Percentiles rank a stretch among this genome's conserved stretches.
Conservation (phyloP, 805 yeast genomes). For the Hanseniaspora lindneri region DNA sequence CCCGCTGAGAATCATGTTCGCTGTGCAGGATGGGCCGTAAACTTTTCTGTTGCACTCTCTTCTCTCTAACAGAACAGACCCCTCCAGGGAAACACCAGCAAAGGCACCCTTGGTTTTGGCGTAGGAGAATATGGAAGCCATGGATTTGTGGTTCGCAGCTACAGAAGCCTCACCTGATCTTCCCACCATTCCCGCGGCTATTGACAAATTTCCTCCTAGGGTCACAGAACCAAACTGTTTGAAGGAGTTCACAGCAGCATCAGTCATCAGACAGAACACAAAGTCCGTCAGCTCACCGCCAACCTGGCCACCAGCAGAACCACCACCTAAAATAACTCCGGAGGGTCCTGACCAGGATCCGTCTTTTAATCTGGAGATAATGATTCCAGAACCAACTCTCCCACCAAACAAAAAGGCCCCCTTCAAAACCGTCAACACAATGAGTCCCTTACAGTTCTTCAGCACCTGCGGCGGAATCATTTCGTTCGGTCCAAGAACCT, state of each 20-base stretch:
- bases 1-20: slow-evolving; percentile 74
- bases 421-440: slow-evolving; percentile 82
- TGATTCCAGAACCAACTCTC: slow-evolving; percentile 93
- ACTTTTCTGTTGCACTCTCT: slow-evolving; percentile 94
- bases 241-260: slow-evolving; percentile 83
- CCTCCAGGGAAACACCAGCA: slow-evolving; percentile 96
- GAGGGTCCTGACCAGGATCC: slow-evolving; percentile 97
- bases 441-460: slow-evolving; percentile 84
- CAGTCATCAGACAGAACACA: slow-evolving; percentile 78
- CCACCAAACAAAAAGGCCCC: slow-evolving; percentile 96
- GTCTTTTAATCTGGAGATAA: slow-evolving; percentile 86
- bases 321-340: slow-evolving; percentile 91
- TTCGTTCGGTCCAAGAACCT: slow-evolving; percentile 74
- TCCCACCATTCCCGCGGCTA: slow-evolving; percentile 96
- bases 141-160: slow-evolving; percentile 73
- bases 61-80: slow-evolving; percentile 91
- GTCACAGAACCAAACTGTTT: slow-evolving; percentile 91
- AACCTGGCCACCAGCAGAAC: slow-evolving; percentile 96
- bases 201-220: slow-evolving; percentile 85
- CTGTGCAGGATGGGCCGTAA: slow-evolving; percentile 79
- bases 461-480: slow-evolving; percentile 83
- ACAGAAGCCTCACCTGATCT: slow-evolving; percentile 97
- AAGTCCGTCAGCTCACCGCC: slow-evolving; percentile 96
- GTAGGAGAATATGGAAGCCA: slow-evolving; percentile 84
- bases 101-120: slow-evolving; percentile 92